Evolutionary conservation across 108 stramenopile genomes (phyloP).

Genomic region (Aurantiochytrium sp.): DNA sequence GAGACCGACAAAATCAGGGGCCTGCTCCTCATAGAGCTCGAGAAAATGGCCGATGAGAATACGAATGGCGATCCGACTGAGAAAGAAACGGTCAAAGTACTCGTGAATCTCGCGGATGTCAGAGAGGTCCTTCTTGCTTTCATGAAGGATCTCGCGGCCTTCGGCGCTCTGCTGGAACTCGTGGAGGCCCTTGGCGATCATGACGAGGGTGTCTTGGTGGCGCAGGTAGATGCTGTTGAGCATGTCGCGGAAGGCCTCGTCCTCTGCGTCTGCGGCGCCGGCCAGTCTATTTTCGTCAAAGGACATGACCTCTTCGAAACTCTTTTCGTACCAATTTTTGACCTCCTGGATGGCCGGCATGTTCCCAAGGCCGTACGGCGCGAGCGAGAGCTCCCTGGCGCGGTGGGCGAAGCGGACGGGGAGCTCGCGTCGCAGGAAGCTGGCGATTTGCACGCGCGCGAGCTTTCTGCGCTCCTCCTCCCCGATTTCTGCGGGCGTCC

Average conservation of each 20-base stretch:
- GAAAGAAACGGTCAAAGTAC: conserved; percentile 94
- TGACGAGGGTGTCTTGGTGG: conserved; percentile 35
- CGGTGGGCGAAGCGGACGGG: conserved; percentile 62
- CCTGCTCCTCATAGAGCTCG: conserved; percentile 65
- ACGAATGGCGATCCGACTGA: conserved; percentile 93
- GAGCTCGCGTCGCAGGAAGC: conserved; percentile 78
- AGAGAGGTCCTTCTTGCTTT: not conserved
- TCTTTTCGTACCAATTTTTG: conserved; percentile 65
- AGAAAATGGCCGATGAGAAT: conserved; percentile 94
- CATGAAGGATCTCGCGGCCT: not conserved
- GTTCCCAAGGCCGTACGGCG: conserved; percentile 58
- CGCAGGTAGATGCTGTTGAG: conserved; percentile 13
- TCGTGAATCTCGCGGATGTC: conserved; percentile 59
- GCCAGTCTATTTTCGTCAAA: conserved; percentile 54
- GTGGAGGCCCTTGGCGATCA: conserved; percentile 22
- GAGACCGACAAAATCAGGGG: conserved; percentile 75
- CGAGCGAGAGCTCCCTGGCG: not conserved
- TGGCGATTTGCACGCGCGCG: conserved; percentile 73
- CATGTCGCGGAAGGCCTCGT: conserved; percentile 42
- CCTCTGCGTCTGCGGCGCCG: conserved; percentile 59
- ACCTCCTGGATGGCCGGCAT: conserved; percentile 65
- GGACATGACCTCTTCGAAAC: conserved; percentile 61
- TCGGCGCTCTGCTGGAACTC: not conserved
- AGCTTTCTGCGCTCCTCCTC: conserved; percentile 15
- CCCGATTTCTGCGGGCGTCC: not conserved